These are phyloP conservation scores for Zostera marina DNA, from an alignment of 116 monocot genomes.

Conservation along the genomic window DNA sequence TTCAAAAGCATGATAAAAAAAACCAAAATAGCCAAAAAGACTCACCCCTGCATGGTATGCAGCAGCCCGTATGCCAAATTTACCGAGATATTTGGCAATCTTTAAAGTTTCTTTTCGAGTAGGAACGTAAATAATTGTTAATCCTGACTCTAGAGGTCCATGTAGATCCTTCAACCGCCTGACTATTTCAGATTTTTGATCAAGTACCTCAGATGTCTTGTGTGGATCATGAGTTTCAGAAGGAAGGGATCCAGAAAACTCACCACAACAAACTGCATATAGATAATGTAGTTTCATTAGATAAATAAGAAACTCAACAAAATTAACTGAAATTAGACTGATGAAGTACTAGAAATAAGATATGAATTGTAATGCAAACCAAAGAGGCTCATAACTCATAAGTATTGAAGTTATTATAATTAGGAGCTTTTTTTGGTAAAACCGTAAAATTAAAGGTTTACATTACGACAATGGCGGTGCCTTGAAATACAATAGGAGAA, in stretches of 20 bases:
- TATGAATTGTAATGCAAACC: no score
- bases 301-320: background rate
- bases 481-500: no score
- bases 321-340: no score
- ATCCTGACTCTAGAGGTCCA: constrained; percentile 35
- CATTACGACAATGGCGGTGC: no score
- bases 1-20: background rate
- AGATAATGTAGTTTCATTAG: background rate
- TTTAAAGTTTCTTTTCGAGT: constrained; percentile 74
- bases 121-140: constrained; percentile 94
- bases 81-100: constrained; percentile 49
- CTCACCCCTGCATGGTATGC: constrained; percentile 92
- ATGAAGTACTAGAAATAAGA: no score
- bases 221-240: constrained; percentile 8
- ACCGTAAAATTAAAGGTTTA: no score
- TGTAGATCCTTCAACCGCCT: background rate
- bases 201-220: constrained; percentile 14
- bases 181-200: constrained; percentile 4
- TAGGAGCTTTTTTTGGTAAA: no score
- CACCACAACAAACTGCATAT: constrained; percentile 51
- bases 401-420: no score
- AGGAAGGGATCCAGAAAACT: constrained; percentile 24
- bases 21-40: background rate
- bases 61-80: constrained; percentile 73
- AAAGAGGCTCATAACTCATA: no score